Evolutionary conservation across 2,329 filamentous ascomycete genomes (phyloP).

Genomic region (Ophiognomonia clavigignenti-juglandacearum): DNA sequence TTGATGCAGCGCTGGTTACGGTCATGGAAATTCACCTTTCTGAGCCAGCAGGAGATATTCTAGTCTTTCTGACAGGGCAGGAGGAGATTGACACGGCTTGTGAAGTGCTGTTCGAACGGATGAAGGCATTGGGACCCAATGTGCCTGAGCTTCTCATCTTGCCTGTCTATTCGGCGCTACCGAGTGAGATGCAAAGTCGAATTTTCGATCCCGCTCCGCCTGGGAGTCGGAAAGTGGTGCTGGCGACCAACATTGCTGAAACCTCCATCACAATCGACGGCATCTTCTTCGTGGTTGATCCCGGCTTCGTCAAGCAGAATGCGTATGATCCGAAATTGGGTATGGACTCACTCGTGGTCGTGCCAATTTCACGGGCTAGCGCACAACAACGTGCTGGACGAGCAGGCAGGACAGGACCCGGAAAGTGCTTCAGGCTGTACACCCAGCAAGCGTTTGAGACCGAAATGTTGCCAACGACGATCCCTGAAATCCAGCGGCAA

Average conservation of each 20-base stretch:
- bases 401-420: slow-evolving; percentile 89
- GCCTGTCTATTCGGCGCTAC: slow-evolving; percentile 92
- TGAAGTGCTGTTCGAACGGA: slow-evolving; percentile 88
- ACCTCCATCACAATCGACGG: slow-evolving; percentile 97
- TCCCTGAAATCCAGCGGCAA: slow-evolving; percentile 93
- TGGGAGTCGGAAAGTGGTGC: slow-evolving; percentile 87
- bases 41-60: slow-evolving; percentile 86
- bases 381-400: slow-evolving; percentile 91
- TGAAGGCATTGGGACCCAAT: slow-evolving; percentile 87
- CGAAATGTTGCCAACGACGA: slow-evolving; percentile 94
- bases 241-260: slow-evolving; percentile 97
- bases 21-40: slow-evolving; percentile 98
- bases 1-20: slow-evolving; percentile 89
- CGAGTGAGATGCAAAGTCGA: slow-evolving; percentile 85
- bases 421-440: slow-evolving; percentile 93
- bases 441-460: slow-evolving; percentile 94
- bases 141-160: slow-evolving; percentile 91
- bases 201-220: slow-evolving; percentile 92
- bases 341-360: slow-evolving; percentile 95
- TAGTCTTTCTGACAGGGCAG: slow-evolving; percentile 95
- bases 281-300: slow-evolving; percentile 95
- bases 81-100: slow-evolving; percentile 96
- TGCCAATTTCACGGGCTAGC: slow-evolving; percentile 93
- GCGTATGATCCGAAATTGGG: slow-evolving; percentile 95
- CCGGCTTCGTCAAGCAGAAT: slow-evolving; percentile 96